Base-by-base conservation (phyloP, 768 basidiomycete species). In the Asterophora parasitica region DNA sequence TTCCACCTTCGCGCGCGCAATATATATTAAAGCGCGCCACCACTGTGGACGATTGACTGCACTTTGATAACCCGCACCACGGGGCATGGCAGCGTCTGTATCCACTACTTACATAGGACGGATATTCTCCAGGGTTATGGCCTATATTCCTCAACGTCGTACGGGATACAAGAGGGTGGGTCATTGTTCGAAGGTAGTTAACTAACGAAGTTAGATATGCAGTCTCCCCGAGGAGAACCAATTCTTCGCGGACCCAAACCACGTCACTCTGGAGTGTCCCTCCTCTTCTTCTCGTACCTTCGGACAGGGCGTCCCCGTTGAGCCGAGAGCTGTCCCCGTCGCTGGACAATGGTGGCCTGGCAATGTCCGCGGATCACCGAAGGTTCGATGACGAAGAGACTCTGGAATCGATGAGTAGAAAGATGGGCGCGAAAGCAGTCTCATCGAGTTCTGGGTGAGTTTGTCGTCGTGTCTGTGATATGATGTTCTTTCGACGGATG, bases 181-280 rank as follows among this genome's bases (percentile, higher is more conserved):
- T 12, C 30, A 30, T 30, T 10, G 23, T 23, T 23, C 23, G 6
- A 23, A 3, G 23, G 23, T 36, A 47, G 30, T 42, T 44, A 19
- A 26, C 44, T 11, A 34, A 36, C 34, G 53, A 33, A 7, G 49
- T 39, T 17, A 44, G 16, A 55, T 23, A 23, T 23, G 23, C 13
- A 58, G 15, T 30, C 51, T 55, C 7, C 43, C 46, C 5, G 51
- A 39, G 12, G 42, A 49, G 33, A 55, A 55, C 56, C 56, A 58
- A 34, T 48, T 45, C 37, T 39, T 50, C 33, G 52, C 43, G 12
- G 55, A 43, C 7, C 44, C 47, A 38, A 50, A 51, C 11, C 45
- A 36, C 16, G 44, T 23, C 11, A 50, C 19, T 49, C 38, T 48
- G 36, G 43, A 30, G 13, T 44, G 44, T 17, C 51, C 31, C 12